phyloP scores from a whole-genome alignment of 2,329 filamentous ascomycete genomes.

The Lizonia empirigonia region DNA sequence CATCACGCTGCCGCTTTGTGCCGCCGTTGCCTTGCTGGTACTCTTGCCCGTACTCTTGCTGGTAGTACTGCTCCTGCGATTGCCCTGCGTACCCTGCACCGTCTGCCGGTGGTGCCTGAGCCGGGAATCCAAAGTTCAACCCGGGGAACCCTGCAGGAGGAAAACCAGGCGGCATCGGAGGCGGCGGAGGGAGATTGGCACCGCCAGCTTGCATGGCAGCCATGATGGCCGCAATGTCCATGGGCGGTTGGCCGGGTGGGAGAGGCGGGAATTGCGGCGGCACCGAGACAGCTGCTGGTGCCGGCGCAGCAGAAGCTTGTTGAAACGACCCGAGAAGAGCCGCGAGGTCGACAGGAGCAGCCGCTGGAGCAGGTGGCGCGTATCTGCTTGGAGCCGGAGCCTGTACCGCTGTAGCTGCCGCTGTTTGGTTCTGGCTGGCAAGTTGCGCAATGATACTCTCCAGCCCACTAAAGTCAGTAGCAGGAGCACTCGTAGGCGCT shows the following conservation, averaged over 20 bases:
- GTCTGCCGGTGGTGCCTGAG: slow-evolving; percentile 19
- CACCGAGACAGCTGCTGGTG: slow-evolving; percentile 16
- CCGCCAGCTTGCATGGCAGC: slow-evolving; percentile 30
- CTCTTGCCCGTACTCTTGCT: slow-evolving; percentile 36
- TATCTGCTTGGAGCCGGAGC: slow-evolving; percentile 27
- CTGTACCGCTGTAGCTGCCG: slow-evolving; percentile 16
- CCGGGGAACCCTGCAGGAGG: slow-evolving; percentile 20
- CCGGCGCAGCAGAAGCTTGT: slow-evolving; percentile 5
- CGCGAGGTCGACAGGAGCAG: slow-evolving; percentile 31
- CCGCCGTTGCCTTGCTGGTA: slow-evolving; percentile 40
- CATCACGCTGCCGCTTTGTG: slow-evolving; percentile 46
- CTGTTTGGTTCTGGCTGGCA: slow-evolving; percentile 19
- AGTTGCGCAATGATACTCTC: slow-evolving; percentile 40
- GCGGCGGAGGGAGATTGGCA: slow-evolving; percentile 30
- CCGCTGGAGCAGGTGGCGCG: slow-evolving; percentile 23
- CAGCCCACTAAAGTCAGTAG: slow-evolving; percentile 32
- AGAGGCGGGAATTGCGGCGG: slow-evolving; percentile 23
- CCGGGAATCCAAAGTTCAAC: slow-evolving; percentile 24
- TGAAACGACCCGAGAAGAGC: slow-evolving; percentile 40
- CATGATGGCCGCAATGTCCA: slow-evolving; percentile 34
- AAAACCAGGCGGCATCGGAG: slow-evolving; percentile 29
- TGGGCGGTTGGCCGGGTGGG: slow-evolving; percentile 21
- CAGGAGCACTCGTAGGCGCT: slow-evolving; percentile 16
- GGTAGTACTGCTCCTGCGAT: slow-evolving; percentile 25
- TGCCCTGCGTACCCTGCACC: slow-evolving; percentile 23